Conservation (phyloP, 2,329 filamentous ascomycete species). For the Fusarium incarnatum region DNA sequence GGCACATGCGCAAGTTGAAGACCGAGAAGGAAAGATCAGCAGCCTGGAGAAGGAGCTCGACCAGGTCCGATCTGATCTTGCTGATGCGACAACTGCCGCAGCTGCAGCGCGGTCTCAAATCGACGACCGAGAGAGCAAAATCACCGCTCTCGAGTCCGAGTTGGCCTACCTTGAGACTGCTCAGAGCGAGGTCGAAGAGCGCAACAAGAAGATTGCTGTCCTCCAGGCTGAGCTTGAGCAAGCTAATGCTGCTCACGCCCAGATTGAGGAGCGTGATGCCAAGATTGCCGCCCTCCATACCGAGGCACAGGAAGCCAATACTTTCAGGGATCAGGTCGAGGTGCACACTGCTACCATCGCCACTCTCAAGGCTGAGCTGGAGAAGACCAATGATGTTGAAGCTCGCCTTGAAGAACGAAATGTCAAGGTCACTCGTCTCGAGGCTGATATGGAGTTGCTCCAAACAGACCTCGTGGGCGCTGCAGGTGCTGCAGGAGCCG, state of each 20-base stretch:
- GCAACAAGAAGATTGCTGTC: slow-evolving; percentile 30
- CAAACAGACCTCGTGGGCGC: slow-evolving; percentile 36
- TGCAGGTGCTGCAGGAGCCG: slow-evolving; percentile 30
- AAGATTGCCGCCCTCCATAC: slow-evolving; percentile 28
- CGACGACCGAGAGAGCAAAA: slow-evolving; percentile 40
- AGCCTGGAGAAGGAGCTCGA: slow-evolving; percentile 52
- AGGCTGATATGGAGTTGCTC: slow-evolving; percentile 52
- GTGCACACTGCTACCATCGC: slow-evolving; percentile 38
- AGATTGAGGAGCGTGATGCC: slow-evolving; percentile 31
- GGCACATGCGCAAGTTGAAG: slow-evolving; percentile 46
- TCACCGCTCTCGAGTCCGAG: slow-evolving; percentile 36
- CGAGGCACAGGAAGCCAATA: slow-evolving; percentile 35
- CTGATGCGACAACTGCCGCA: slow-evolving; percentile 15
- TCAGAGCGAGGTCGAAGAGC: slow-evolving; percentile 36
- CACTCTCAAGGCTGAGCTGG: slow-evolving; percentile 37
- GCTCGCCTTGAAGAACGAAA: slow-evolving; percentile 38
- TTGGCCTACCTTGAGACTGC: slow-evolving; percentile 32
- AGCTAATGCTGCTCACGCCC: slow-evolving; percentile 6
- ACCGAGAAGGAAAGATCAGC: slow-evolving; percentile 55
- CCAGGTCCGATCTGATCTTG: slow-evolving; percentile 37
- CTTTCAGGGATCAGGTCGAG: slow-evolving; percentile 29
- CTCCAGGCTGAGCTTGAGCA: slow-evolving; percentile 52
- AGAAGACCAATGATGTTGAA: slow-evolving; percentile 29
- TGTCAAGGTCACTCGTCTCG: slow-evolving; percentile 38
- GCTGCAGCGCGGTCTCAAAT: slow-evolving; percentile 33